These are phyloP conservation scores for Phylloporus sp. DNA, from an alignment of 768 basidiomycete genomes.

Conservation along the genomic window DNA sequence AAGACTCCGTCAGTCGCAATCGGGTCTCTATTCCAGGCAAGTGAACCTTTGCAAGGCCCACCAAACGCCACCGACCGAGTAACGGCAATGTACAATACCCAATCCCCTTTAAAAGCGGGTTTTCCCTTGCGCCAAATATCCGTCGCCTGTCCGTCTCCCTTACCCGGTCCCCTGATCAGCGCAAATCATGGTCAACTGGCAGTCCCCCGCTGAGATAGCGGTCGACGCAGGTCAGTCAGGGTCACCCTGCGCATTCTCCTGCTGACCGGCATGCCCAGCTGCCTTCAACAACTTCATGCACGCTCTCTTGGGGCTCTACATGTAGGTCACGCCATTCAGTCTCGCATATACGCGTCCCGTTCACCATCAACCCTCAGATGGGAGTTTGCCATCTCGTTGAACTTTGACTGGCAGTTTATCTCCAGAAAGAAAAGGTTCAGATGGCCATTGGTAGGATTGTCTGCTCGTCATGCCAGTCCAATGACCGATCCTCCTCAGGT, in stretches of 20 bases:
- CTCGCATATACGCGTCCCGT: slow-evolving; percentile 6
- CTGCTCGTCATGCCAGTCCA: not conserved
- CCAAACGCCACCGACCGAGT: slow-evolving; percentile 20
- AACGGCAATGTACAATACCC: not conserved
- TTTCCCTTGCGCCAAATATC: not conserved
- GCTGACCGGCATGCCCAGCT: slow-evolving; percentile 14
- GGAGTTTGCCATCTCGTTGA: slow-evolving; percentile 61
- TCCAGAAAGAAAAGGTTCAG: slow-evolving; percentile 52
- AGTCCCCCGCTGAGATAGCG: slow-evolving; percentile 42
- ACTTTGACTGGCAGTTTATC: slow-evolving; percentile 64
- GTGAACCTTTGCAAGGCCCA: slow-evolving; percentile 12
- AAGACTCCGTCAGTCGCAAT: slow-evolving; percentile 3
- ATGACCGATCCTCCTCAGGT: slow-evolving; percentile 33
- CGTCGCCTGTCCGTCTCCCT: not conserved
- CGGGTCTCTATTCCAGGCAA: slow-evolving; percentile 2
- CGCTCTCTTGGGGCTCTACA: slow-evolving; percentile 54
- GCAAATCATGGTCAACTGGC: slow-evolving; percentile 54
- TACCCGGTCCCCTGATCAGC: not conserved
- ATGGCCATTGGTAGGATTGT: slow-evolving; percentile 58
- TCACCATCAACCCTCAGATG: slow-evolving; percentile 39
- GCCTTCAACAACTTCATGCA: slow-evolving; percentile 56
- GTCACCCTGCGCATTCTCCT: not conserved
- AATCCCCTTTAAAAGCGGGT: slow-evolving; percentile 9
- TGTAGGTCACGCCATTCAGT: slow-evolving; percentile 34
- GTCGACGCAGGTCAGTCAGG: slow-evolving; percentile 42